Conservation (phyloP, 306 rosid genomes). For the Geum urbanum region DNA sequence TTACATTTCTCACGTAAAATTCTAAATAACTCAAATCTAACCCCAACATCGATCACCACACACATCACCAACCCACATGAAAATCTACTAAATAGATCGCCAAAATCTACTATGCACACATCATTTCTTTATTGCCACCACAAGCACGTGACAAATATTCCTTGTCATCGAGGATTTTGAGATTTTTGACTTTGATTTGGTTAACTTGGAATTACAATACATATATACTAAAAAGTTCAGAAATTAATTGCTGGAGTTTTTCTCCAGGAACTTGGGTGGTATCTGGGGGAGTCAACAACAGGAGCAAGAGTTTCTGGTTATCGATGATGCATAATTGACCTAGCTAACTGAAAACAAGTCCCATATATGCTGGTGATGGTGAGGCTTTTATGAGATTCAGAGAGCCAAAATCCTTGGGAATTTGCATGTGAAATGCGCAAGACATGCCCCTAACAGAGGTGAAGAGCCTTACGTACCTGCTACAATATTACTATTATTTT, state of each 20-base stretch:
- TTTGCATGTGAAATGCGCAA: conserved; percentile 10
- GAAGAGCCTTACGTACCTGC: not conserved
- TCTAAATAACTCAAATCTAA: too few relatives aligned
- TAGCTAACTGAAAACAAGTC: not conserved
- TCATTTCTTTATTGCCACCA: not conserved
- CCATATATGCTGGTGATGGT: not conserved
- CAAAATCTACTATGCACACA: not conserved
- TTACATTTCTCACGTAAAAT: too few relatives aligned
- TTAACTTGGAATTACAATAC: not conserved
- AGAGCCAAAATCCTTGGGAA: conserved; percentile 1
- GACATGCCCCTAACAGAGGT: conserved; percentile 17
- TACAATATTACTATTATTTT: not conserved
- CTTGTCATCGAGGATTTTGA: not conserved
- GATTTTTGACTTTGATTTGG: not conserved
- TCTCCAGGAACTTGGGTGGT: conserved; percentile 22
- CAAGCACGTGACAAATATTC: not conserved
- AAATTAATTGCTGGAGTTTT: too few relatives aligned
- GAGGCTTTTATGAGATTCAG: not conserved
- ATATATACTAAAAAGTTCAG: too few relatives aligned
- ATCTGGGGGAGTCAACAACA: conserved; percentile 30
- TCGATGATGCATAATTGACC: not conserved
- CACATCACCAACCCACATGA: conserved; percentile 14
- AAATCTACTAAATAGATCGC: not conserved
- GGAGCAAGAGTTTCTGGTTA: not conserved
- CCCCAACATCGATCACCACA: conserved; percentile 14